Evolutionary conservation across 163 green algal species (phyloP).

Genomic region (Chloromonas sp.): DNA sequence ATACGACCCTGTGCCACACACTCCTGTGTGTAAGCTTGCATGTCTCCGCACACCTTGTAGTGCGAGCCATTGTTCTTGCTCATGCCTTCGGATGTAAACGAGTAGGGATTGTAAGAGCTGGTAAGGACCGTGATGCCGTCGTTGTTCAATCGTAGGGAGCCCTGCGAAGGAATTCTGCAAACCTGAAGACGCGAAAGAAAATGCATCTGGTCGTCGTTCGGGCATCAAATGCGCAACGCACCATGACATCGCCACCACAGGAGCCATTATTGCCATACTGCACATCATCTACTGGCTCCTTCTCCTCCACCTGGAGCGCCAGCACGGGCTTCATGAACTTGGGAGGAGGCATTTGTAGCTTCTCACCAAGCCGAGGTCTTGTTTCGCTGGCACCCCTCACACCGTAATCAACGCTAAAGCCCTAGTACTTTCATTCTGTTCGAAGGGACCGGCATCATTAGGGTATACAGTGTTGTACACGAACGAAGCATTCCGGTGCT

Average conservation of each 20-base stretch:
- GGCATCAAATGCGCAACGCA: neutral
- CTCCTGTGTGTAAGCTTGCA: constrained; percentile 35
- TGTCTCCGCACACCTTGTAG: constrained; percentile 30
- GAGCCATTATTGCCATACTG: neutral
- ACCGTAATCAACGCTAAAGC: too few relatives aligned
- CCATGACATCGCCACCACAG: neutral
- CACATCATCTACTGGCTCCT: neutral
- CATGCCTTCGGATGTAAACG: constrained; percentile 62
- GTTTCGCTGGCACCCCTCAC: too few relatives aligned
- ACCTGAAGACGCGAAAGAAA: too few relatives aligned
- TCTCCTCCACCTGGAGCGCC: neutral
- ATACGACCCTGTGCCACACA: too few relatives aligned
- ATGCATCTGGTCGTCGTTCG: too few relatives aligned
- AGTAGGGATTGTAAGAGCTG: constrained; percentile 57
- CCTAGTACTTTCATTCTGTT: too few relatives aligned
- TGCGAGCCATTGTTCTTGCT: constrained; percentile 29
- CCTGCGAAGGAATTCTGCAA: neutral
- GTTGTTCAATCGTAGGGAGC: constrained; percentile 1
- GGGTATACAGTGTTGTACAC: too few relatives aligned
- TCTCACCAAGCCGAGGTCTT: too few relatives aligned
- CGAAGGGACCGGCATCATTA: too few relatives aligned
- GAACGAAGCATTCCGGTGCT: too few relatives aligned
- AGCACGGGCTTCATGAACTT: neutral
- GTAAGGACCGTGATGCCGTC: constrained; percentile 43
- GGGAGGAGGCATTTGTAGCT: neutral